Evolutionary conservation across 116 monocot genomes (phyloP).

Genomic region (Papilionanthe hybrid): DNA sequence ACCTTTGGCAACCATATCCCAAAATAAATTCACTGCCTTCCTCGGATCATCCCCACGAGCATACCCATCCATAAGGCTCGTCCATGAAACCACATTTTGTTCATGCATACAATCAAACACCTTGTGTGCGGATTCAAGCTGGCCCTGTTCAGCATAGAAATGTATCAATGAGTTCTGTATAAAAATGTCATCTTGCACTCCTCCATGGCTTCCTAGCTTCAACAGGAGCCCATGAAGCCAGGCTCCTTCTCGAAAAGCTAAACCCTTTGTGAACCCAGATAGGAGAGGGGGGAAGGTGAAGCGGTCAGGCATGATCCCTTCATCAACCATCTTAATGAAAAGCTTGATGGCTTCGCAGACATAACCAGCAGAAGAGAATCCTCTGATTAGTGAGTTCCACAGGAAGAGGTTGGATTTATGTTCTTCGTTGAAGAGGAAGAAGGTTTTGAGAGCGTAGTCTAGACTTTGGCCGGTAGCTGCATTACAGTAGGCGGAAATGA

Average conservation of each 20-base stretch:
- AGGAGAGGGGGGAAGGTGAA: constrained; percentile 58
- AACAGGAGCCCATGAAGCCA: constrained; percentile 33
- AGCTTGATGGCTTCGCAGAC: constrained; percentile 19
- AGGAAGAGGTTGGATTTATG: constrained; percentile 6
- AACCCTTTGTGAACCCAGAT: constrained; percentile 17
- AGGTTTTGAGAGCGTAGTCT: constrained; percentile 17
- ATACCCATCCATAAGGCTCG: constrained; percentile 17
- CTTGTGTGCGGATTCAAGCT: constrained; percentile 22
- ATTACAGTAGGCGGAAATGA: constrained; percentile 16
- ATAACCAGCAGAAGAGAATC: constrained; percentile 5
- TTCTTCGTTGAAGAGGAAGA: not conserved
- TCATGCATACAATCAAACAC: constrained; percentile 51
- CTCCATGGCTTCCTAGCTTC: constrained; percentile 21
- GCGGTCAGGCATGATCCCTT: constrained; percentile 36
- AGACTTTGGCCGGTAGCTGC: constrained; percentile 4
- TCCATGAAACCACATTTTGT: constrained; percentile 52
- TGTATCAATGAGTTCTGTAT: constrained; percentile 29
- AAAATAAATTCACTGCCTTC: constrained; percentile 7
- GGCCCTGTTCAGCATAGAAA: constrained; percentile 30
- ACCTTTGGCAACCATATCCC: constrained; percentile 10
- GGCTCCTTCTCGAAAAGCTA: constrained; percentile 8
- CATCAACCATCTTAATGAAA: constrained; percentile 19
- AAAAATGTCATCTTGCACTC: constrained; percentile 29
- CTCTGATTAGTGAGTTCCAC: constrained; percentile 27
- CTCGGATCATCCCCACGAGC: not conserved